Percentiles rank a stretch among this genome's conserved stretches.
Conservation (phyloP, 2,329 filamentous ascomycete genomes). For the Colletotrichum viniferum region DNA sequence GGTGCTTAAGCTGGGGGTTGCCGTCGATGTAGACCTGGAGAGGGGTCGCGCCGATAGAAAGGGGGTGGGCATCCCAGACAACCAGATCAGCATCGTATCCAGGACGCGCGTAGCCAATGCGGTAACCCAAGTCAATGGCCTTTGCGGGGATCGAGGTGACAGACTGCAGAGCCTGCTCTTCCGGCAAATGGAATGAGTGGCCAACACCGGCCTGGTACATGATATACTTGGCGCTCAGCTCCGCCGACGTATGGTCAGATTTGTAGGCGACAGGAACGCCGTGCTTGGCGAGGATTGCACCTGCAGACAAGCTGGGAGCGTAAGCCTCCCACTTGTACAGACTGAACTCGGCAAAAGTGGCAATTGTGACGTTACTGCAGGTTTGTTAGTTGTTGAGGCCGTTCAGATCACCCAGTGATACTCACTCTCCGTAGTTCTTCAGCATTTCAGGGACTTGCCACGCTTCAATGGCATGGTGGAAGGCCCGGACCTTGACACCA, state of each 20-base stretch:
- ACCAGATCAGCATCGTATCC: constrained; percentile 57
- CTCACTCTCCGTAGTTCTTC: constrained; percentile 35
- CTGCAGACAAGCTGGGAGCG: constrained; percentile 41
- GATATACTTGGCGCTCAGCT: constrained; percentile 45
- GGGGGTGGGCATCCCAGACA: constrained; percentile 52
- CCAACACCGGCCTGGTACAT: constrained; percentile 44
- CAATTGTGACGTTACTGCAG: constrained; percentile 42
- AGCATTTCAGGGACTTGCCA: constrained; percentile 45
- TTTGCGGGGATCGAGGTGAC: constrained; percentile 51
- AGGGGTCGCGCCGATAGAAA: constrained; percentile 48
- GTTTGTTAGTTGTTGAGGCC: neutral
- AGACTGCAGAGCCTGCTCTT: constrained; percentile 43
- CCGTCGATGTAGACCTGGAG: constrained; percentile 54
- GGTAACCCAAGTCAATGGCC: constrained; percentile 44
- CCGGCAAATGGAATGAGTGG: constrained; percentile 45
- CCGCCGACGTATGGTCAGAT: constrained; percentile 40
- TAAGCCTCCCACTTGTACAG: constrained; percentile 49
- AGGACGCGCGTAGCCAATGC: constrained; percentile 46
- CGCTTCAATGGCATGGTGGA: constrained; percentile 44
- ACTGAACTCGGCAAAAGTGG: constrained; percentile 45
- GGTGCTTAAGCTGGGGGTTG: constrained; percentile 35
- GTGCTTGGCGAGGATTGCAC: constrained; percentile 42
- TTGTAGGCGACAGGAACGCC: constrained; percentile 47
- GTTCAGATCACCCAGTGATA: constrained; percentile 9
- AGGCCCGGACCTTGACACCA: constrained; percentile 42